These are phyloP conservation scores for Vicia villosa DNA, from an alignment of 306 rosid genomes.

Conservation along the genomic window DNA sequence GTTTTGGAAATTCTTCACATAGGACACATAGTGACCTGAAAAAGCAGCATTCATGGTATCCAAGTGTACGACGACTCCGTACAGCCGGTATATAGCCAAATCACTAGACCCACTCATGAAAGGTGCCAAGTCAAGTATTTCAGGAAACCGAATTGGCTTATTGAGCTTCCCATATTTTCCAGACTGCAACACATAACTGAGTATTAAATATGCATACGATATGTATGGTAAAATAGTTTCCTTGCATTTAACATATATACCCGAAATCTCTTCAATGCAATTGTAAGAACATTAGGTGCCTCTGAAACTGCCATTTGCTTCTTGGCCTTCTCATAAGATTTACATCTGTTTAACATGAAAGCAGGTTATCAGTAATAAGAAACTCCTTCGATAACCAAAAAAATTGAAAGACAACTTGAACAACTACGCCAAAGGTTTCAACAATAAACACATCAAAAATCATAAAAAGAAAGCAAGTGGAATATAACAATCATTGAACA, in stretches of 20 bases:
- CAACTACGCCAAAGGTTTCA: not conserved
- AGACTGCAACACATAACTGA: constrained; percentile 51
- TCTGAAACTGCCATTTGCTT: constrained; percentile 85
- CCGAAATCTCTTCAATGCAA: constrained; percentile 92
- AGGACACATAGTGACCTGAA: constrained; percentile 95
- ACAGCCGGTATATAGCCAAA: constrained; percentile 75
- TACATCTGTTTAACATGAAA: constrained; percentile 61
- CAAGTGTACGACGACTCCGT: constrained; percentile 85
- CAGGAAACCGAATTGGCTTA: constrained; percentile 78
- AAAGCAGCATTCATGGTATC: constrained; percentile 77
- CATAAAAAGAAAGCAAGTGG: not conserved
- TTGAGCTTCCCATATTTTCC: constrained; percentile 94
- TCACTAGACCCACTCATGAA: constrained; percentile 89
- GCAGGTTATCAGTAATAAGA: constrained; percentile 10
- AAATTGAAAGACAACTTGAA: not conserved
- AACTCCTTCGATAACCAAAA: constrained; percentile 12
- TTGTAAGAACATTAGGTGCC: constrained; percentile 89
- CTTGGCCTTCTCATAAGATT: constrained; percentile 90
- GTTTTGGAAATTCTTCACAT: constrained; percentile 77
- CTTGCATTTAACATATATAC: constrained; percentile 40
- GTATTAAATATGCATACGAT: constrained; percentile 6
- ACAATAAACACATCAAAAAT: not conserved
- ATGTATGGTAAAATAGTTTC: constrained; percentile 5
- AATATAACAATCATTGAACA: not conserved
- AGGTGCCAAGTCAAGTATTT: constrained; percentile 84